A percentile compares a stretch with the other conserved stretches of the same genome.
These are phyloP conservation scores for Pseudozyma sp. DNA, from an alignment of 1,284 basidiomycete genomes.

Conservation along the genomic window DNA sequence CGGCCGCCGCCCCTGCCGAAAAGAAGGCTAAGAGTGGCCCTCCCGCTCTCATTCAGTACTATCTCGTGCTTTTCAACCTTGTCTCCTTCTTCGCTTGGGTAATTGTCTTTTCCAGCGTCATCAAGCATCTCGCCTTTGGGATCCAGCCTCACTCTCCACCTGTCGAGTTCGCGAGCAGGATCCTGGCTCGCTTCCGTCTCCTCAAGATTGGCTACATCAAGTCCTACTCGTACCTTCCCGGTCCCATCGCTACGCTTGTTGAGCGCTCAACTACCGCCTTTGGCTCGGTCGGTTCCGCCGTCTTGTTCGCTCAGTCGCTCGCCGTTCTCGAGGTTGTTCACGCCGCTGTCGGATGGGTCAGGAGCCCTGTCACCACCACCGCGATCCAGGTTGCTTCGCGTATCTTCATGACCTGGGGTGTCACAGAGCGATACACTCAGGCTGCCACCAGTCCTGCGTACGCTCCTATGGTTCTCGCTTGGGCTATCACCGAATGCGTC, in stretches of 20 bases:
- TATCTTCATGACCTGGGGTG: conserved; percentile 85
- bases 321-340: conserved; percentile 73
- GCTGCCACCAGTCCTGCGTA: conserved; percentile 78
- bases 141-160: conserved; percentile 42
- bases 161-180: conserved; percentile 33
- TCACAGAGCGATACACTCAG: conserved; percentile 58
- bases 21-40: conserved; percentile 39
- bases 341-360: conserved; percentile 83
- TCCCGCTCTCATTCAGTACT: conserved; percentile 38
- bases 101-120: conserved; percentile 51
- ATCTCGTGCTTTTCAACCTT: conserved; percentile 59
- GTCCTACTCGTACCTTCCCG: conserved; percentile 46
- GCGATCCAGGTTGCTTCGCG: conserved; percentile 87
- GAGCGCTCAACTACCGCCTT: conserved; percentile 53
- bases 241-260: conserved; percentile 43
- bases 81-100: conserved; percentile 63
- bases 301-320: conserved; percentile 57
- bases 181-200: conserved; percentile 51
- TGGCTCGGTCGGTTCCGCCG: conserved; percentile 52
- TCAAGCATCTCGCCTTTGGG: conserved; percentile 59
- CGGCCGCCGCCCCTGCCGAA: conserved; percentile 16
- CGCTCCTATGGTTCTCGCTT: conserved; percentile 91
- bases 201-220: conserved; percentile 45
- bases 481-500: conserved; percentile 90
- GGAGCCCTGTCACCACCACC: conserved; percentile 84